Percentiles rank a stretch among this genome's conserved stretches.
Evolutionary conservation across 202 grass and related monocot genomes (phyloP).

Genomic region (Zizania palustris): DNA sequence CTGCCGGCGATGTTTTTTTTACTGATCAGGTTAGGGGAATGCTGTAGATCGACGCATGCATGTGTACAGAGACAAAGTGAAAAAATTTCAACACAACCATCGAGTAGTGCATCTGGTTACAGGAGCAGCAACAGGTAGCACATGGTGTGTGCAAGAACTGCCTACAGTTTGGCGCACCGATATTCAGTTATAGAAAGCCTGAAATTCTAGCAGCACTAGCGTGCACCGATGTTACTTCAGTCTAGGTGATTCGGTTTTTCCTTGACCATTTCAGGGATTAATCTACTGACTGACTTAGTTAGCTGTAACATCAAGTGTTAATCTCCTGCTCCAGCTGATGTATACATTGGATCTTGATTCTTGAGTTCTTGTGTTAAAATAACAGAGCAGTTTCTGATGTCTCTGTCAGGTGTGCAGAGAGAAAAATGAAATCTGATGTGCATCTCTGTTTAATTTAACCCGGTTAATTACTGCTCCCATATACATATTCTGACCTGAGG

Average conservation of each 20-base stretch:
- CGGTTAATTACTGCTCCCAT: neutral
- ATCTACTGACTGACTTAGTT: neutral
- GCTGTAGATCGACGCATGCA: conserved; percentile 6
- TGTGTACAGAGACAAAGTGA: neutral
- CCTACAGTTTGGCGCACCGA: conserved; percentile 8
- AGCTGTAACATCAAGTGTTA: conserved; percentile 22
- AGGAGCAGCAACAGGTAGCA: conserved; percentile 17
- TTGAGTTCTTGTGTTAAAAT: conserved; percentile 21
- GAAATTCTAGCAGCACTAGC: neutral
- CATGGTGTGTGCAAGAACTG: conserved; percentile 26
- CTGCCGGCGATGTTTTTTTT: conserved; percentile 40
- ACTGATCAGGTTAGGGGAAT: conserved; percentile 25
- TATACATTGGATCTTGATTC: conserved; percentile 6
- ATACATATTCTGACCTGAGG: conserved; percentile 37
- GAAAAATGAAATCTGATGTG: neutral
- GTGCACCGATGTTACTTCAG: neutral
- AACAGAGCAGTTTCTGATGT: conserved; percentile 19
- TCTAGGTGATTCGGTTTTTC: conserved; percentile 18
- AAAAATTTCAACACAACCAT: conserved; percentile 10
- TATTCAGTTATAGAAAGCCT: conserved; percentile 14
- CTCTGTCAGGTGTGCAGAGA: neutral
- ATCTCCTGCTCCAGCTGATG: conserved; percentile 34
- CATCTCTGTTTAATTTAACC: conserved; percentile 35
- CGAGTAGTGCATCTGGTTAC: conserved; percentile 18
- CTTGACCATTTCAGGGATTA: conserved; percentile 17